Base-by-base conservation (phyloP, 2,329 filamentous ascomycete genomes). In the Cladophialophora bantiana region DNA sequence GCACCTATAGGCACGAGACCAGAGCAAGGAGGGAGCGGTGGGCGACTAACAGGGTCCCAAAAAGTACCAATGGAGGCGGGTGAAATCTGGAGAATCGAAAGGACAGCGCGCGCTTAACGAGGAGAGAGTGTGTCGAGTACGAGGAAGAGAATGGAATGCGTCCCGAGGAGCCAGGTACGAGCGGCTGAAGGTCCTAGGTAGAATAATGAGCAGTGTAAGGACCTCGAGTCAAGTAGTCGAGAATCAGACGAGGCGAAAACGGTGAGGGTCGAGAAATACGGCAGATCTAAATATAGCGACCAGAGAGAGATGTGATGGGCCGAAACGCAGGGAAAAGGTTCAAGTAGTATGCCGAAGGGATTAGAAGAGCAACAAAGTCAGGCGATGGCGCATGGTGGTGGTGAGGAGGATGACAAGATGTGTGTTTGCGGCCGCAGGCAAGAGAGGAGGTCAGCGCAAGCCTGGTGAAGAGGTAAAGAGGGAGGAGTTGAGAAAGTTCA, bases 261-360 rank as follows among this genome's bases (percentile, higher is more conserved):
- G 65, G 60, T 54, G 63, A 62, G 59, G 60, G 62, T 62, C 62
- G 62, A 62, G 56, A 62, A 61, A 66, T 60, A 65, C 64, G 59
- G 48, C 35, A 38, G 40, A 42, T 69, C 67, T 69, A 69, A 69
- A 69, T 69, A 67, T 69, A 69, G 67, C 45, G 45, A 50, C 13
- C 4, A 31, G 18, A 50, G 18, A 50, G 20, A 50, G 45, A 50
- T 9, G 45, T 50, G 36, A 56, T 53, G 52, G 56, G 55, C 60
- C 52, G 56, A 64, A 67, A 67, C 65, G 53, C 45, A 57, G 53
- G 60, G 12, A 40, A 45, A 55, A 20, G 45, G 45, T 31, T 20
- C 18, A 50, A 31, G 40, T 18, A 50, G 45, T 50, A 13, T 50
- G 45, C 45, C 7, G 4, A 10, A 31, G 45, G 45, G 55, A 60